Conservation (phyloP, 495 filamentous ascomycete species). For the Cercophora sp. region DNA sequence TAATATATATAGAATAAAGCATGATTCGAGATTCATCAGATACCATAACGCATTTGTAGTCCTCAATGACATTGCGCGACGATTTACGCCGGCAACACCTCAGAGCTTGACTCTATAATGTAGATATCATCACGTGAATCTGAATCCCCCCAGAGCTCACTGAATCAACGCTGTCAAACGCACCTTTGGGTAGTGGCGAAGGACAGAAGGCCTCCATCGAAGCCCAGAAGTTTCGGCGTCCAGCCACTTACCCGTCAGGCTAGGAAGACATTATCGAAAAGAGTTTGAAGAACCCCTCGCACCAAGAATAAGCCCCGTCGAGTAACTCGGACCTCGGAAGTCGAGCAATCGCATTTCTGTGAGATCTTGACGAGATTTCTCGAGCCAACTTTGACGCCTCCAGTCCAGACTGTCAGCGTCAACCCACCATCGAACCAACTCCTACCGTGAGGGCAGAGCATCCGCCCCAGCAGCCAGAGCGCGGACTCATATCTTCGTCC, state of each 20-base stretch:
- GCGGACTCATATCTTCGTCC: conserved; percentile 89
- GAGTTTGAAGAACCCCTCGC: conserved; percentile 67
- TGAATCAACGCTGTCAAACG: conserved; percentile 24
- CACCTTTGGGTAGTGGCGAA: conserved; percentile 21
- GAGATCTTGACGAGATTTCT: conserved; percentile 79
- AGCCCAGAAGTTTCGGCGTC: conserved; percentile 42
- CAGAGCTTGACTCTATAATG: conserved; percentile 99
- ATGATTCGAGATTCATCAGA: conserved; percentile 70
- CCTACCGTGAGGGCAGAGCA: conserved; percentile 33
- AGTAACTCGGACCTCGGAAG: conserved; percentile 71
- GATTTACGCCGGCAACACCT: conserved; percentile 57
- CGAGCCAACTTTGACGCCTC: conserved; percentile 38
- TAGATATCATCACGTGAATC: conserved; percentile 95
- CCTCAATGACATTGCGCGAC: conserved; percentile 49
- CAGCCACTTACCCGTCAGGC: conserved; percentile 23
- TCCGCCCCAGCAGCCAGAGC: conserved; percentile 40
- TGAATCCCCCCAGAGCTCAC: conserved; percentile 35
- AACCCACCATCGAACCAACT: conserved; percentile 35
- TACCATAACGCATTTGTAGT: conserved; percentile 75
- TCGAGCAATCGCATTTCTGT: conserved; percentile 98
- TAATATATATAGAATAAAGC: conserved; percentile 12
- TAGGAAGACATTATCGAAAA: conserved; percentile 27
- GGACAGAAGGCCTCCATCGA: conserved; percentile 40
- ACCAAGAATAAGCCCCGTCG: conserved; percentile 99
- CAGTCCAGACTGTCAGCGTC: conserved; percentile 40